These are phyloP conservation scores for Petunia axillaris DNA, from an alignment of 257 asterid species.

Conservation along the genomic window DNA sequence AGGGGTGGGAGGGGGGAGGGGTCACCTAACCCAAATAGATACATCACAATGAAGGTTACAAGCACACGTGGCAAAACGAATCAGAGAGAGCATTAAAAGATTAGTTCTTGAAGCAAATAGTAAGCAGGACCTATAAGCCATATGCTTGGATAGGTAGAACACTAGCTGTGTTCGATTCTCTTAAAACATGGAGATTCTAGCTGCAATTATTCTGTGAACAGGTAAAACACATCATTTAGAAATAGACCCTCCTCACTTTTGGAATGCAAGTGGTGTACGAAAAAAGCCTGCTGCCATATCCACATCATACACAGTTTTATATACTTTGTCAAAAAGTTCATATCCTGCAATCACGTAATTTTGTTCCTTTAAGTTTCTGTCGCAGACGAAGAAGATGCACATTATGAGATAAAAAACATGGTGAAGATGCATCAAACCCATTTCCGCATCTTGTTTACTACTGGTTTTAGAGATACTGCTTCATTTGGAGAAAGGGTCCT, in stretches of 20 bases:
- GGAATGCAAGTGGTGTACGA: too few relatives aligned
- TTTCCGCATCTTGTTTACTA: background rate
- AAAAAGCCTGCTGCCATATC: background rate
- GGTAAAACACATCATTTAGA: background rate
- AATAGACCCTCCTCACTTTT: too few relatives aligned
- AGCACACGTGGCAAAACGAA: background rate
- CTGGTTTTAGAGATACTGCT: background rate
- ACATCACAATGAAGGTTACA: background rate
- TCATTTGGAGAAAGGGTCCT: background rate
- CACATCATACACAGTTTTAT: background rate
- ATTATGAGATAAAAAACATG: background rate
- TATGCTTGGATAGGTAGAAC: background rate
- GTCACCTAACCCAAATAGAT: background rate
- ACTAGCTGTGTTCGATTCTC: background rate
- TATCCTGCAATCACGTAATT: background rate
- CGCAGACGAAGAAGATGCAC: background rate
- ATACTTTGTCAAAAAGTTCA: too few relatives aligned
- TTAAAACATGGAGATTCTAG: background rate
- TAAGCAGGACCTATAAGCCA: background rate
- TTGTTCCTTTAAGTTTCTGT: background rate
- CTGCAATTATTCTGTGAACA: background rate
- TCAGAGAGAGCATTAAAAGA: background rate
- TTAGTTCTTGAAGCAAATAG: slow-evolving; percentile 16
- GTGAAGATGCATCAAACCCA: background rate
- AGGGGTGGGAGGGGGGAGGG: background rate